Conservation (phyloP, 768 basidiomycete species). For the Psilocybe azurescens region DNA sequence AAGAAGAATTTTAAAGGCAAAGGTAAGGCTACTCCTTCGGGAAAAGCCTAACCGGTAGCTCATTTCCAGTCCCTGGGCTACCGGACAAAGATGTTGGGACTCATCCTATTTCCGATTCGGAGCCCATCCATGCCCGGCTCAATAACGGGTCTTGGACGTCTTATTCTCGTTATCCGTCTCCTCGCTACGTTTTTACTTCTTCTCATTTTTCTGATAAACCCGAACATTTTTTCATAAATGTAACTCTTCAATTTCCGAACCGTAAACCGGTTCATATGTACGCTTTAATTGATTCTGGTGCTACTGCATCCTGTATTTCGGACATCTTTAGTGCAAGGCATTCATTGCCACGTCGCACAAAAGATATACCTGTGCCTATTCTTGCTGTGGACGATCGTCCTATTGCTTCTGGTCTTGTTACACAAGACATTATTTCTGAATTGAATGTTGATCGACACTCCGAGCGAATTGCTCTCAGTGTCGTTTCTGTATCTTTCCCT, state of each 20-base stretch:
- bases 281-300: constrained; percentile 43
- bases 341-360: constrained; percentile 33
- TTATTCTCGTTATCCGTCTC: constrained; percentile 18
- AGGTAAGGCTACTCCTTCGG: constrained; percentile 25
- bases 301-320: constrained; percentile 41
- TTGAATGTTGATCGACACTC: constrained; percentile 33
- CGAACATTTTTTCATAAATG: constrained; percentile 34
- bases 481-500: constrained; percentile 39
- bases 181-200: constrained; percentile 25
- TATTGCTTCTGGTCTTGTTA: constrained; percentile 44
- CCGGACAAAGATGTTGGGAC: constrained; percentile 30
- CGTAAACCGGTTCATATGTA: constrained; percentile 35
- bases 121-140: constrained; percentile 19
- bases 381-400: constrained; percentile 42
- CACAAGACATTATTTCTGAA: constrained; percentile 38
- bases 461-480: constrained; percentile 32
- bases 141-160: constrained; percentile 25
- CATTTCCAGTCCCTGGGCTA: constrained; percentile 31
- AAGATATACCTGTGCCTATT: constrained; percentile 38
- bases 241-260: constrained; percentile 35
- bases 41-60: constrained; percentile 34
- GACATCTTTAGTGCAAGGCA: constrained; percentile 36
- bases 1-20: constrained; percentile 2
- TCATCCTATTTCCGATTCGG: constrained; percentile 19
- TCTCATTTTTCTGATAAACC: constrained; percentile 16